Percentiles rank a stretch among this genome's conserved stretches.
phyloP scores from a whole-genome alignment of 768 basidiomycete genomes.

The Lyophyllum shimeji region DNA sequence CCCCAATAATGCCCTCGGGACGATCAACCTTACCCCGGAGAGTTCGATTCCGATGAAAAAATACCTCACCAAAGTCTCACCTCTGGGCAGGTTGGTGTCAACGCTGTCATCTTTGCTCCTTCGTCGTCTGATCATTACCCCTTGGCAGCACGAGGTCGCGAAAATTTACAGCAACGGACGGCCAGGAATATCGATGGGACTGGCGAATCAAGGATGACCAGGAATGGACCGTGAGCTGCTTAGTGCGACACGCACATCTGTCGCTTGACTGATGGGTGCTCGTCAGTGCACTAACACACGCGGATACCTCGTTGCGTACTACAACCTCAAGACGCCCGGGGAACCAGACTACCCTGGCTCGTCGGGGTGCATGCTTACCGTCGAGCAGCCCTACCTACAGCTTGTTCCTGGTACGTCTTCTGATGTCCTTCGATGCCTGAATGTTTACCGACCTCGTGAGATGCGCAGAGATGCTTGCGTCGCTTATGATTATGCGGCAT shows the following conservation, averaged over 20 bases:
- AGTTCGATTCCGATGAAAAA: slow-evolving; percentile 44
- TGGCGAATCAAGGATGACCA: slow-evolving; percentile 45
- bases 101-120: neutral
- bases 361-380: slow-evolving; percentile 61
- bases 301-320: slow-evolving; percentile 57
- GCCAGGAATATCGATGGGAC: slow-evolving; percentile 62
- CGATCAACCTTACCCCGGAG: slow-evolving; percentile 42
- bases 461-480: slow-evolving; percentile 7
- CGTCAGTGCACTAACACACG: slow-evolving; percentile 55
- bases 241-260: neutral
- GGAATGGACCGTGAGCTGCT: slow-evolving; percentile 62
- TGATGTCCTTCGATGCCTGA: neutral
- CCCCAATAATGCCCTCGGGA: slow-evolving; percentile 47
- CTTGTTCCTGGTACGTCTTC: slow-evolving; percentile 51
- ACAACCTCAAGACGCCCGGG: slow-evolving; percentile 52
- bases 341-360: slow-evolving; percentile 55
- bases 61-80: slow-evolving; percentile 47
- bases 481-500: slow-evolving; percentile 14
- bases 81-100: slow-evolving; percentile 40
- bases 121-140: neutral
- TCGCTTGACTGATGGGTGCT: neutral
- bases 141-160: slow-evolving; percentile 39
- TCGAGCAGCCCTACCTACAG: slow-evolving; percentile 59
- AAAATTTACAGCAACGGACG: slow-evolving; percentile 59
- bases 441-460: neutral